A percentile compares a stretch with the other conserved stretches of the same genome.
Evolutionary conservation across 129 eudicot genomes (phyloP).

Genomic region (Gnaphalium uliginosum): DNA sequence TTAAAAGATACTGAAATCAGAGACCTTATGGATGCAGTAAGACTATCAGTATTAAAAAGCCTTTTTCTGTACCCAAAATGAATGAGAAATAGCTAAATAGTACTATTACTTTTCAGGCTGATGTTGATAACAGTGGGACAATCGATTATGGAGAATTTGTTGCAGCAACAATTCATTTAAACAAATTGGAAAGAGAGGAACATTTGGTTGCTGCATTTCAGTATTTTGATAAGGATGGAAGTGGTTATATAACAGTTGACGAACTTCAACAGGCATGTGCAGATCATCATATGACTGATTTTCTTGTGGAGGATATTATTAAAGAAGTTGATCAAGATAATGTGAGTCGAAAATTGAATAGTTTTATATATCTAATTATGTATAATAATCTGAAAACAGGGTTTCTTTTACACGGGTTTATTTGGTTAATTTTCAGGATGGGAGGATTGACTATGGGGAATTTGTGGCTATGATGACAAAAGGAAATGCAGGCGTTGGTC

Average conservation of each 20-base stretch:
- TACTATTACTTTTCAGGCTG: slow-evolving; percentile 52
- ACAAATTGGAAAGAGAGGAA: slow-evolving; percentile 87
- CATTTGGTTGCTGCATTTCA: slow-evolving; percentile 82
- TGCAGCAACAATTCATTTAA: slow-evolving; percentile 83
- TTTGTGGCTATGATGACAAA: slow-evolving; percentile 96
- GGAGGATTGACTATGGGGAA: slow-evolving; percentile 86
- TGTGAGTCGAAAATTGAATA: slow-evolving; percentile 42
- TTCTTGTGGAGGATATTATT: slow-evolving; percentile 66
- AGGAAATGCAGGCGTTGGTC: slow-evolving; percentile 80
- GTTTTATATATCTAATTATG: not conserved
- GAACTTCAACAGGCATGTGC: slow-evolving; percentile 89
- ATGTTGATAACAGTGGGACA: slow-evolving; percentile 83
- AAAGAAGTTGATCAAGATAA: slow-evolving; percentile 93
- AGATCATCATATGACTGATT: slow-evolving; percentile 73
- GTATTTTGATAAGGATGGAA: slow-evolving; percentile 85
- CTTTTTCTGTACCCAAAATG: not conserved
- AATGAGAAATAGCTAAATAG: slow-evolving; percentile 5
- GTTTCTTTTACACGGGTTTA: slow-evolving; percentile 5
- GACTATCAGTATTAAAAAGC: slow-evolving; percentile 12
- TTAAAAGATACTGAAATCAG: slow-evolving; percentile 88
- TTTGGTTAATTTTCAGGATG: slow-evolving; percentile 35
- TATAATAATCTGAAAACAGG: not conserved
- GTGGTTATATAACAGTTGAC: slow-evolving; percentile 87
- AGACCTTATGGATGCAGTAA: slow-evolving; percentile 97
- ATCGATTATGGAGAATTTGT: slow-evolving; percentile 90